Conservation (phyloP, 148 eudicot species). For the Cornus florida region DNA sequence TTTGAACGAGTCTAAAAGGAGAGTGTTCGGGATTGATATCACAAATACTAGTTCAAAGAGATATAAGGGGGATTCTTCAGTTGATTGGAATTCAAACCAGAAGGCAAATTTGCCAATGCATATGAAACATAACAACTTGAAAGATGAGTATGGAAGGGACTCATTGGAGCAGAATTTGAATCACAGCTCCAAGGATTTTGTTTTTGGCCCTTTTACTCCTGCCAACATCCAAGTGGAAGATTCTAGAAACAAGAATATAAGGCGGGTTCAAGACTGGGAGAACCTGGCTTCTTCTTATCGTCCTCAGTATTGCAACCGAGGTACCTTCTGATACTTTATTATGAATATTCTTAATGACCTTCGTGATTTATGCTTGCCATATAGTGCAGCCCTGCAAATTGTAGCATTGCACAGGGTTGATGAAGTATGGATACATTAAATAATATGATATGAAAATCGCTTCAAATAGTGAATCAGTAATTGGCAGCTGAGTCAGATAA, state of each 20-base stretch:
- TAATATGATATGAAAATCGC: not conserved
- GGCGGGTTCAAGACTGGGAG: conserved; percentile 53
- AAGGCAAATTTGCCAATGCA: conserved; percentile 21
- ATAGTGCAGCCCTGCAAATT: not conserved
- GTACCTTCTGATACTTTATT: conserved; percentile 26
- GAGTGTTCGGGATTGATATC: conserved; percentile 78
- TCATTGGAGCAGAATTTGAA: conserved; percentile 34
- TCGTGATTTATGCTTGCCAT: not conserved
- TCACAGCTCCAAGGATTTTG: conserved; percentile 47
- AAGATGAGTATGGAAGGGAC: conserved; percentile 22
- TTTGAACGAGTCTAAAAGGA: conserved; percentile 43
- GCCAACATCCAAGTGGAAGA: conserved; percentile 32
- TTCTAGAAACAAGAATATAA: conserved; percentile 35
- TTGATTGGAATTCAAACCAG: conserved; percentile 30
- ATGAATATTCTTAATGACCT: not conserved
- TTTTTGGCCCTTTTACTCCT: conserved; percentile 85
- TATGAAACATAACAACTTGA: conserved; percentile 28
- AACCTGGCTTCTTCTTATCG: conserved; percentile 43
- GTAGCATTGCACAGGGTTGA: not conserved
- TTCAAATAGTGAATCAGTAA: not conserved
- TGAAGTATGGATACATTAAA: no score
- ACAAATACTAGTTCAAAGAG: conserved; percentile 58
- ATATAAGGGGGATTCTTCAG: conserved; percentile 35
- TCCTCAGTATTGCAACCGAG: conserved; percentile 73
- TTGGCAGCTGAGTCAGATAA: not conserved